Evolutionary conservation across 768 basidiomycete species (phyloP).

Genomic region (Mycena maculata): DNA sequence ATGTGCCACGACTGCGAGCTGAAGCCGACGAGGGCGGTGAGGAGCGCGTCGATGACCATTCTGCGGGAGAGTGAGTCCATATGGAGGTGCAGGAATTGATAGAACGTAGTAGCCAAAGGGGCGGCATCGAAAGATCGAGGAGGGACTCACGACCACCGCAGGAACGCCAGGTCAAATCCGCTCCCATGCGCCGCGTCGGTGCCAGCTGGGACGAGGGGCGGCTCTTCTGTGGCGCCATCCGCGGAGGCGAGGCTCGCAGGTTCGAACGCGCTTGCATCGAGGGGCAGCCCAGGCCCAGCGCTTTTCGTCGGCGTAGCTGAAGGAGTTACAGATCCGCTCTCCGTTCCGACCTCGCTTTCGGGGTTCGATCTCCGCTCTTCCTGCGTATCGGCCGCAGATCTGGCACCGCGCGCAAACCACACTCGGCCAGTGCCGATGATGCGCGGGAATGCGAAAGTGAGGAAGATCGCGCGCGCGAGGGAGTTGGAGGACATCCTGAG

Average conservation of each 20-base stretch:
- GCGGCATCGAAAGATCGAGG: not conserved
- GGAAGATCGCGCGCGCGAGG: slow-evolving; percentile 15
- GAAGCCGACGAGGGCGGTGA: slow-evolving; percentile 17
- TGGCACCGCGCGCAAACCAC: not conserved
- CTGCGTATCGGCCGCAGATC: too few species aligned
- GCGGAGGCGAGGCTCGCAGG: not conserved
- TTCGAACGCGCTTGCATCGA: too few species aligned
- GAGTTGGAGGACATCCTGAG: slow-evolving; percentile 6
- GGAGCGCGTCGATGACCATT: slow-evolving; percentile 18
- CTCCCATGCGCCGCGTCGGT: not conserved
- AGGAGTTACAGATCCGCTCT: too few species aligned
- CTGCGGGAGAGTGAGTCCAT: not conserved
- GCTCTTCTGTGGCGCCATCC: slow-evolving; percentile 5
- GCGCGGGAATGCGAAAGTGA: slow-evolving; percentile 11
- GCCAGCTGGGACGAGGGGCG: too few species aligned
- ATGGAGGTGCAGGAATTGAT: too few species aligned
- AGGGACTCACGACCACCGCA: slow-evolving; percentile 23
- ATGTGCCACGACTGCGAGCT: slow-evolving; percentile 19
- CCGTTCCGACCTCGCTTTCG: not conserved
- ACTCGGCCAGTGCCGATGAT: slow-evolving; percentile 3
- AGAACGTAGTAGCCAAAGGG: too few species aligned
- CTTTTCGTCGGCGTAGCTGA: too few species aligned
- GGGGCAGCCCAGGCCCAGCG: too few species aligned
- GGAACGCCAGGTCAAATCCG: slow-evolving; percentile 19
- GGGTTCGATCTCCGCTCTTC: not conserved